Base-by-base conservation (phyloP, 345 rosid species). In the Ceriops decandra region DNA sequence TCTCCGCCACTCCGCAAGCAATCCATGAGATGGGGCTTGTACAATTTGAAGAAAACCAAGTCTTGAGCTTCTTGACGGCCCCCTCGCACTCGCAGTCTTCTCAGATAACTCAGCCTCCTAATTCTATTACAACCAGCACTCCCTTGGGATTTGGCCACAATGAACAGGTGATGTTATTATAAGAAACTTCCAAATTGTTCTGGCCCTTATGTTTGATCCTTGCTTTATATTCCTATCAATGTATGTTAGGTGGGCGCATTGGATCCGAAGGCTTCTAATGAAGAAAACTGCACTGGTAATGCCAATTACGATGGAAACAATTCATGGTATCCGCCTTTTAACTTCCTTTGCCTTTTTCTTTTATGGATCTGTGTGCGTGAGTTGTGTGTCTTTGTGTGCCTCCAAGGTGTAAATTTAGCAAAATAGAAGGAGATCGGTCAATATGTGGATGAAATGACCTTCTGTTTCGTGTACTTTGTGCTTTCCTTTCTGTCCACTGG, bases 21-120 rank as follows among this genome's bases (percentile, higher is more conserved):
- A 84, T 88, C 70, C 85, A 83, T 32, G 92, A 86, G 51, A 89
- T 91, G 88, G 86, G 89, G n/a, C 89, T 91, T 63, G 80, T 85
- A 22, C 96, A 85, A 32, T 88, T 83, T 63, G 92, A 92, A 76
- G 98, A 89, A 71, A 85, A 85, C 58, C 92, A 84, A 51, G 86
- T 86, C 15, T 75, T 89, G 54, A 87, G 85, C 52, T 92, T 92
- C 79, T 81, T 88, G 81, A 74, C 91, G 5, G 49, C 49, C 33
- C 84, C 92, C 42, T 63, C 86, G 1, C 74, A 64, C 6, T 58
- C 83, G 19, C 73, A 74, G 0, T 72, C 88, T 82, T 64, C 82
- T 74, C 83, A 72, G 24, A 56, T 79, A 56, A 71, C 83, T 78
- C 75, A 80, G 53, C 78, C 83, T 51, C 77, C 68, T 54, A 68